These are phyloP conservation scores for Jimgerdemannia lactiflua DNA, from an alignment of 192 early-diverging fungal species.

Conservation along the genomic window DNA sequence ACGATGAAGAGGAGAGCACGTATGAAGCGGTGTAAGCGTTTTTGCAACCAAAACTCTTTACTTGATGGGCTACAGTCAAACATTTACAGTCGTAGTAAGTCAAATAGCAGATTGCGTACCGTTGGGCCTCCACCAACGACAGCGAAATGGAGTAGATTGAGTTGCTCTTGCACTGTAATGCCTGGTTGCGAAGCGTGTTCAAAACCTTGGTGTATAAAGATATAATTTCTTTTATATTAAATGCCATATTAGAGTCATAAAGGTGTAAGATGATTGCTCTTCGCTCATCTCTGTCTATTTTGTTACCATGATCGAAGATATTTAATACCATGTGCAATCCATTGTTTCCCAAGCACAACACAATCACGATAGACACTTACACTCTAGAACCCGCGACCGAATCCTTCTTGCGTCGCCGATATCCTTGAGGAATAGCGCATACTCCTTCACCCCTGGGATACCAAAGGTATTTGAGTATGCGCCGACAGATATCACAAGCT, in stretches of 20 bases:
- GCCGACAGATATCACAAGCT: slow-evolving; percentile 80
- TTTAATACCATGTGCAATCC: background rate
- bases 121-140: slow-evolving; percentile 91
- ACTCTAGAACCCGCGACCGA: slow-evolving; percentile 73
- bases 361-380: slow-evolving; percentile 18
- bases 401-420: slow-evolving; percentile 83
- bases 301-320: too few relatives aligned
- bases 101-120: slow-evolving; percentile 19
- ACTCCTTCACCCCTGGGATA: slow-evolving; percentile 79
- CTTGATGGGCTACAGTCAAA: background rate
- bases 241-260: too few relatives aligned
- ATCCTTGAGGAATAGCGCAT: slow-evolving; percentile 86
- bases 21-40: background rate
- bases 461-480: slow-evolving; percentile 82
- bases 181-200: slow-evolving; percentile 72
- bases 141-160: slow-evolving; percentile 73
- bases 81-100: background rate
- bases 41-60: background rate
- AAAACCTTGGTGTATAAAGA: slow-evolving; percentile 35
- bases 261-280: too few relatives aligned
- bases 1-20: background rate
- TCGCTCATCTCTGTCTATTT: too few relatives aligned
- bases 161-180: slow-evolving; percentile 58
- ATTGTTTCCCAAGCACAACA: background rate
- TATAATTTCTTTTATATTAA: background rate